Evolutionary conservation across 306 rosid genomes (phyloP).

Genomic region (Quercus cerris): DNA sequence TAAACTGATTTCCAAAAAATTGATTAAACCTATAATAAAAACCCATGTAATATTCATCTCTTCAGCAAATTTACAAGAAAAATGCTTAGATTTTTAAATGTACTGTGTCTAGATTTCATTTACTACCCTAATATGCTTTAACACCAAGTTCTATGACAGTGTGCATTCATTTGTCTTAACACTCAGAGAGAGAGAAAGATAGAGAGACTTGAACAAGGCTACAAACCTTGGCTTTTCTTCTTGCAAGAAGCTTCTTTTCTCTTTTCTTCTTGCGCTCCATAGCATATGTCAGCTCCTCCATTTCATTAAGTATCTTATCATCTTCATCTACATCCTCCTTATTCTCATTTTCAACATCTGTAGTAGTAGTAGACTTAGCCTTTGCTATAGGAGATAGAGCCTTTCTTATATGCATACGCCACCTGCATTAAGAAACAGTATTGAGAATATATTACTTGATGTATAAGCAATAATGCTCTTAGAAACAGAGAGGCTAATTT

Average conservation of each 20-base stretch:
- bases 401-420: conserved; percentile 51
- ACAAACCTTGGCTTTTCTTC: conserved; percentile 76
- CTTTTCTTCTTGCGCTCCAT: conserved; percentile 86
- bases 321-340: conserved; percentile 77
- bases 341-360: conserved; percentile 27
- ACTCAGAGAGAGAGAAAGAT: background rate
- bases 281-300: conserved; percentile 82
- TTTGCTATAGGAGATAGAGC: conserved; percentile 43
- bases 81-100: background rate
- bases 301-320: conserved; percentile 75
- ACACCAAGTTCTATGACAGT: background rate
- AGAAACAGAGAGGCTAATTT: background rate
- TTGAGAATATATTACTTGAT: background rate
- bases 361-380: conserved; percentile 30
- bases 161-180: too few relatives aligned
- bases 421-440: conserved; percentile 24
- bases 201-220: background rate
- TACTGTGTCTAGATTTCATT: background rate
- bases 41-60: background rate
- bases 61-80: background rate
- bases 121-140: background rate
- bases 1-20: too few relatives aligned
- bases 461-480: background rate
- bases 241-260: conserved; percentile 65
- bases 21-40: too few relatives aligned